Conservation (phyloP, 129 eudicot genomes). For the Artemisia annua region DNA sequence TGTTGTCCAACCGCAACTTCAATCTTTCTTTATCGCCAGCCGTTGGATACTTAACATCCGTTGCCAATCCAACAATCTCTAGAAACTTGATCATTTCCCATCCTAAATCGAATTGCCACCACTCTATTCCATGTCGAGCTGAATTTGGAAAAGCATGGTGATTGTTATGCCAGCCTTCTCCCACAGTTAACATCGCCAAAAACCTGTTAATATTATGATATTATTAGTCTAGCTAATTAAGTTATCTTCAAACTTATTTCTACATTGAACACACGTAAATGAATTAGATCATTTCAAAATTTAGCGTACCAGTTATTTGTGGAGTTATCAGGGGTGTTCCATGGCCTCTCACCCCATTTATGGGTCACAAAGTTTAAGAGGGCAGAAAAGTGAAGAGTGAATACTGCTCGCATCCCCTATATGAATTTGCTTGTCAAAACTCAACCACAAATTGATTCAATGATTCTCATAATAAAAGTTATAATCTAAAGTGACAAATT, state of each 20-base stretch:
- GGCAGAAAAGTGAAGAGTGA: neutral
- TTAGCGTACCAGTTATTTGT: slow-evolving; percentile 16
- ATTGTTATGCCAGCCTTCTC: slow-evolving; percentile 92
- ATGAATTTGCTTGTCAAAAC: no score
- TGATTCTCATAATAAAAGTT: no score
- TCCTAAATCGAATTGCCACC: slow-evolving; percentile 74
- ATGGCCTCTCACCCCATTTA: slow-evolving; percentile 4
- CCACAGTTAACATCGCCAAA: slow-evolving; percentile 61
- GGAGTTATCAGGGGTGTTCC: slow-evolving; percentile 18
- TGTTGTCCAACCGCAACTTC: neutral
- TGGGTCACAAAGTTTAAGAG: neutral
- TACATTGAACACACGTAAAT: neutral
- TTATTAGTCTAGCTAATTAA: no score
- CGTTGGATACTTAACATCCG: slow-evolving; percentile 51
- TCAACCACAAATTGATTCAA: no score
- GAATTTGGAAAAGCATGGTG: slow-evolving; percentile 81
- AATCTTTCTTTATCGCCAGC: slow-evolving; percentile 42
- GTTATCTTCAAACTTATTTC: no score
- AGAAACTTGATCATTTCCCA: slow-evolving; percentile 64
- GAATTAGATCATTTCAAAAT: no score
- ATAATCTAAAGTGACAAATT: no score
- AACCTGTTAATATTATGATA: slow-evolving; percentile 33
- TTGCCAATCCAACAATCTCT: slow-evolving; percentile 53
- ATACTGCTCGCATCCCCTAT: slow-evolving; percentile 1
- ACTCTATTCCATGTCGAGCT: slow-evolving; percentile 76